These are phyloP conservation scores for Anacardium occidentale DNA, from an alignment of 345 rosid species.

Conservation along the genomic window DNA sequence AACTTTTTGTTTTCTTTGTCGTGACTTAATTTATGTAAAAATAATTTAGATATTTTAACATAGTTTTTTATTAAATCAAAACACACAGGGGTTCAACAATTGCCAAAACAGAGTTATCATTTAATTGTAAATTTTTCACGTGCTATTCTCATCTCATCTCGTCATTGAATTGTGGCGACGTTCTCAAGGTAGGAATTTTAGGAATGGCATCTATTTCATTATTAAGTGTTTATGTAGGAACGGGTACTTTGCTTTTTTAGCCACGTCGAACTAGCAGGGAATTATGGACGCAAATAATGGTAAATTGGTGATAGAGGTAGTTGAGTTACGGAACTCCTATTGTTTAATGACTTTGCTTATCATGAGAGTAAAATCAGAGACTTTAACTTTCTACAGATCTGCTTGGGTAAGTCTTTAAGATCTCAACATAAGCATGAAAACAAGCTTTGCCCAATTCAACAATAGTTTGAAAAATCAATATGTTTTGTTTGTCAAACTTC, in stretches of 20 bases:
- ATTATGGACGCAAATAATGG: background rate
- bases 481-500: constrained; percentile 88
- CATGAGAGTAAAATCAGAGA: too few relatives aligned
- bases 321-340: background rate
- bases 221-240: background rate
- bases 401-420: background rate
- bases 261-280: background rate
- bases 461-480: constrained; percentile 51
- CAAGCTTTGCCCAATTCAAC: background rate
- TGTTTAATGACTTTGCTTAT: background rate
- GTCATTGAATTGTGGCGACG: background rate
- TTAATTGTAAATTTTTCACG: background rate
- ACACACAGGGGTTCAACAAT: too few relatives aligned
- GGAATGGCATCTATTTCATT: background rate
- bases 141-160: background rate
- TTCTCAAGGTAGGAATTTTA: background rate
- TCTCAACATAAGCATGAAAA: background rate
- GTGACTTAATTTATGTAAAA: too few relatives aligned
- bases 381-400: background rate
- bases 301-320: background rate
- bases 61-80: too few relatives aligned
- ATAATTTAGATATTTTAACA: too few relatives aligned
- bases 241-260: background rate
- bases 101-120: background rate
- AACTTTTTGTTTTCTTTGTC: too few relatives aligned